Conservation (phyloP, 495 filamentous ascomycete species). For the Hypoxylon intermedium region DNA sequence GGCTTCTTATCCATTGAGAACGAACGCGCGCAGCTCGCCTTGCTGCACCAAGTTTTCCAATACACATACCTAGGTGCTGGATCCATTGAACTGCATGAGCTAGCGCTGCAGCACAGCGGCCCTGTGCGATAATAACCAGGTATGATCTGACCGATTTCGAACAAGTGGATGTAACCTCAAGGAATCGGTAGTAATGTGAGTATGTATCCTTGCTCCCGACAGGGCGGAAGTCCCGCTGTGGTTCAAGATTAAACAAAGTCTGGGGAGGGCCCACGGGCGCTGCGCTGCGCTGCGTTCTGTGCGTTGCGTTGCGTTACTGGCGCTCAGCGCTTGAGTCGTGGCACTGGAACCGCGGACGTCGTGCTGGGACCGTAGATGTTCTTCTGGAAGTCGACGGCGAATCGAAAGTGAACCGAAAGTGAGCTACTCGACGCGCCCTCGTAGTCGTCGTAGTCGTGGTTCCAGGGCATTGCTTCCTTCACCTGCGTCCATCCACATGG, state of each 20-base stretch:
- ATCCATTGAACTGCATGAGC: slow-evolving; percentile 20
- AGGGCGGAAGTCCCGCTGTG: slow-evolving; percentile 33
- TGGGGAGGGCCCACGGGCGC: slow-evolving; percentile 29
- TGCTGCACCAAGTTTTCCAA: slow-evolving; percentile 8
- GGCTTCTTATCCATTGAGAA: slow-evolving; percentile 24
- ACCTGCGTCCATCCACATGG: slow-evolving; percentile 24
- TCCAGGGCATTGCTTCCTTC: slow-evolving; percentile 24
- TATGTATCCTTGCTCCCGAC: slow-evolving; percentile 33
- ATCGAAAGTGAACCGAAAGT: slow-evolving; percentile 5
- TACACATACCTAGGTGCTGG: too few relatives aligned
- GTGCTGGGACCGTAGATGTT: slow-evolving; percentile 19
- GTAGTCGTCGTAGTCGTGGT: slow-evolving; percentile 17
- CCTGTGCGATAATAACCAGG: slow-evolving; percentile 7
- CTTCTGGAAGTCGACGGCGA: slow-evolving; percentile 19
- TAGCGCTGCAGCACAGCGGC: slow-evolving; percentile 12
- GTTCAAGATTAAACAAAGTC: slow-evolving; percentile 33
- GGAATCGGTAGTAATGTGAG: slow-evolving; percentile 11
- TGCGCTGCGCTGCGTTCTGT: too few relatives aligned
- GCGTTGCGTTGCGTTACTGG: slow-evolving; percentile 20
- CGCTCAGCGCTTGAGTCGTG: slow-evolving; percentile 26
- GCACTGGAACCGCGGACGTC: slow-evolving; percentile 28
- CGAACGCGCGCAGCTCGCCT: slow-evolving; percentile 24
- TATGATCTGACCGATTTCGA: slow-evolving; percentile 13
- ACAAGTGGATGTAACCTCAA: neutral
- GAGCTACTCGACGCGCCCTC: slow-evolving; percentile 16